Evolutionary conservation across 2,329 filamentous ascomycete genomes (phyloP).

Genomic region (Pseudogymnoascus destructans): DNA sequence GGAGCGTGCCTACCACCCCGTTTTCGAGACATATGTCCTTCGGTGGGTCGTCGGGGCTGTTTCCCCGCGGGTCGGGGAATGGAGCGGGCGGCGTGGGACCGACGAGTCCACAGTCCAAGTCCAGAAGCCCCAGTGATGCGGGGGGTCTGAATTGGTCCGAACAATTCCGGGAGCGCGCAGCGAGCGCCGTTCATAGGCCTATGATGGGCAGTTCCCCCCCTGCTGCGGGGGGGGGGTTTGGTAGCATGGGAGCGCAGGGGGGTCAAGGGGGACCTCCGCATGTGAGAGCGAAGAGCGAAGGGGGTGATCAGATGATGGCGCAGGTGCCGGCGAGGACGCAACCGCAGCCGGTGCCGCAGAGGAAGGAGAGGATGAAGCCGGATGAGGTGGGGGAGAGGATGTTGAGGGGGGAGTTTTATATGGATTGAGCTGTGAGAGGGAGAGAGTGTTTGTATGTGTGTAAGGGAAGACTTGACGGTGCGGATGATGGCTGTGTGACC

Average conservation of each 20-base stretch:
- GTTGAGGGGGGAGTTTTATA: slow-evolving; percentile 93
- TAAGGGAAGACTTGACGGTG: too few species aligned
- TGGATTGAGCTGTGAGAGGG: slow-evolving; percentile 49
- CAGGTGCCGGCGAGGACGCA: slow-evolving; percentile 54
- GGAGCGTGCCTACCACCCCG: slow-evolving; percentile 54
- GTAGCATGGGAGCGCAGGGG: slow-evolving; percentile 51
- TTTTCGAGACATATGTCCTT: slow-evolving; percentile 83
- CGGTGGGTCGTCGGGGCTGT: slow-evolving; percentile 35
- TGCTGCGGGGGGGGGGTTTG: slow-evolving; percentile 24
- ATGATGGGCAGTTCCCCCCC: slow-evolving; percentile 41
- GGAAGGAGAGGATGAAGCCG: slow-evolving; percentile 46
- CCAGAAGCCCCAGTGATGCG: slow-evolving; percentile 64
- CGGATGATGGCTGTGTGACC: too few species aligned
- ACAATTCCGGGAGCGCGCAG: slow-evolving; percentile 82
- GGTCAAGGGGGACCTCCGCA: slow-evolving; percentile 47
- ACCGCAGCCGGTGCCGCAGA: slow-evolving; percentile 43
- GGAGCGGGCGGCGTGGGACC: slow-evolving; percentile 29
- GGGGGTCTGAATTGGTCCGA: slow-evolving; percentile 90
- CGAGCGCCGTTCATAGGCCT: slow-evolving; percentile 56
- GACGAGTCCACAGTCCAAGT: slow-evolving; percentile 45
- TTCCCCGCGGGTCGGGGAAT: slow-evolving; percentile 18
- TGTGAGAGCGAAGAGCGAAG: slow-evolving; percentile 23
- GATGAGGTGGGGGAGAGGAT: slow-evolving; percentile 96
- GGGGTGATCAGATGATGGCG: slow-evolving; percentile 33
- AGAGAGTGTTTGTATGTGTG: too few species aligned